Conservation (phyloP, 2,329 filamentous ascomycete species). For the Pseudocercospora ulei region DNA sequence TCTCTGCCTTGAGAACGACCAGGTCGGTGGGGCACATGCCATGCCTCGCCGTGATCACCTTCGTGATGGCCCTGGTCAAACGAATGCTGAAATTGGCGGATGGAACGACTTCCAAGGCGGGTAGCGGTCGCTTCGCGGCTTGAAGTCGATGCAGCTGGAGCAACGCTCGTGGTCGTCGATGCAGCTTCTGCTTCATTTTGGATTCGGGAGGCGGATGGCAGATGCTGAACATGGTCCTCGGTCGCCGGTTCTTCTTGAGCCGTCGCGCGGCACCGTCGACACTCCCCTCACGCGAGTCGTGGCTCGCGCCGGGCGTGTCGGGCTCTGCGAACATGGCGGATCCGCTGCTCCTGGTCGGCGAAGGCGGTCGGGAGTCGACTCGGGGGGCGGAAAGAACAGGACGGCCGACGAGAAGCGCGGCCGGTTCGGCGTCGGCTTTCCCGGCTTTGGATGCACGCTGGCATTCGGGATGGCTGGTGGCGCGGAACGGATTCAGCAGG, state of each 20-base stretch:
- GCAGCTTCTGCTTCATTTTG: slow-evolving; percentile 51
- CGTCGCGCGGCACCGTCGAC: slow-evolving; percentile 24
- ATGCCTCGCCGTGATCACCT: slow-evolving; percentile 54
- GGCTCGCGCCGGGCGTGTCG: slow-evolving; percentile 27
- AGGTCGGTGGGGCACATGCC: slow-evolving; percentile 60
- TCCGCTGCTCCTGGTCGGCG: slow-evolving; percentile 26
- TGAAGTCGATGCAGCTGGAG: slow-evolving; percentile 63
- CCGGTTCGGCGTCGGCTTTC: slow-evolving; percentile 9
- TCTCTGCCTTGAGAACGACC: slow-evolving; percentile 60
- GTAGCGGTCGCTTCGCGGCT: slow-evolving; percentile 52
- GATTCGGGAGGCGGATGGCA: slow-evolving; percentile 56
- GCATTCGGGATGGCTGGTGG: slow-evolving; percentile 11
- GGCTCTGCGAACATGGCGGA: slow-evolving; percentile 33
- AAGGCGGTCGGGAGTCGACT: slow-evolving; percentile 19
- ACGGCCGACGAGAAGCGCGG: slow-evolving; percentile 10
- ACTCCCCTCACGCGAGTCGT: slow-evolving; percentile 31
- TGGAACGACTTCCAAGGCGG: slow-evolving; percentile 64
- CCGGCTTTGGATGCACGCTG: slow-evolving; percentile 3
- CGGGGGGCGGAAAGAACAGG: slow-evolving; percentile 22
- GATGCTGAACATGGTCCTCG: slow-evolving; percentile 55
- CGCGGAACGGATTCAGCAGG: slow-evolving; percentile 29
- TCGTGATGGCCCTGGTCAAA: slow-evolving; percentile 52
- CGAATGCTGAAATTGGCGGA: slow-evolving; percentile 48
- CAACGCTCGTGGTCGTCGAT: slow-evolving; percentile 57
- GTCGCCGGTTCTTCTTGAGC: slow-evolving; percentile 34